phyloP scores from a whole-genome alignment of 2,329 filamentous ascomycete genomes.

The Alternaria gaisen region DNA sequence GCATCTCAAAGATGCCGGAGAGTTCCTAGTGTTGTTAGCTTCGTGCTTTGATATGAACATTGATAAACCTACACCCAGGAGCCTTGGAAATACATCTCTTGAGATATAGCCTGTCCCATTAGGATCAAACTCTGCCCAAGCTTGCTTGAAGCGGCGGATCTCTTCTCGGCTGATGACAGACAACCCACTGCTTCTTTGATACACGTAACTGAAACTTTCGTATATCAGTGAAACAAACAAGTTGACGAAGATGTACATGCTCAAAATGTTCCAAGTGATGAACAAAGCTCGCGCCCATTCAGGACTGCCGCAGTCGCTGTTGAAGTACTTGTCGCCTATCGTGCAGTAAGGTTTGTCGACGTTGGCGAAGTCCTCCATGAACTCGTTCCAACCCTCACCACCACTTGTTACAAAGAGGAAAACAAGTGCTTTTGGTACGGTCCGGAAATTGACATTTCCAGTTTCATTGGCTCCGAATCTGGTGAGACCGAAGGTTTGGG shows the following conservation, averaged over 20 bases:
- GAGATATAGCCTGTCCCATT: conserved; percentile 89
- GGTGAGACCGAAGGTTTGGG: conserved; percentile 94
- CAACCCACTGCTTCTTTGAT: conserved; percentile 93
- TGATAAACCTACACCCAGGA: conserved; percentile 72
- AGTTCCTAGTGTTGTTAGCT: conserved; percentile 66
- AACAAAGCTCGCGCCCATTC: conserved; percentile 90
- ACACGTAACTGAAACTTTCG: conserved; percentile 99
- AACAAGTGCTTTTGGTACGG: conserved; percentile 91
- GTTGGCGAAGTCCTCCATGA: conserved; percentile 94
- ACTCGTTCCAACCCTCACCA: conserved; percentile 93
- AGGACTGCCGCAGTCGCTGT: conserved; percentile 91
- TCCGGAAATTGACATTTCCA: conserved; percentile 89
- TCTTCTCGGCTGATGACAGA: conserved; percentile 91
- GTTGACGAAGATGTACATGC: conserved; percentile 99
- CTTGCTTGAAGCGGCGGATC: conserved; percentile 95
- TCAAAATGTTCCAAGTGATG: conserved; percentile 97
- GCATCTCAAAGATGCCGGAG: conserved; percentile 95
- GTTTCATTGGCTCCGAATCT: conserved; percentile 78
- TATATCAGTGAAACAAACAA: conserved; percentile 98
- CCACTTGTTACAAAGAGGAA: conserved; percentile 91
- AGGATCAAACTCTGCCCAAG: conserved; percentile 95
- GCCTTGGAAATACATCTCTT: conserved; percentile 85
- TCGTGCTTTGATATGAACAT: background rate
- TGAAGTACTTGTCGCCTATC: conserved; percentile 73
- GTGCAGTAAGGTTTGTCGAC: conserved; percentile 85